Base-by-base conservation (phyloP, 2,329 filamentous ascomycete species). In the Pseudogymnoascus sp. region DNA sequence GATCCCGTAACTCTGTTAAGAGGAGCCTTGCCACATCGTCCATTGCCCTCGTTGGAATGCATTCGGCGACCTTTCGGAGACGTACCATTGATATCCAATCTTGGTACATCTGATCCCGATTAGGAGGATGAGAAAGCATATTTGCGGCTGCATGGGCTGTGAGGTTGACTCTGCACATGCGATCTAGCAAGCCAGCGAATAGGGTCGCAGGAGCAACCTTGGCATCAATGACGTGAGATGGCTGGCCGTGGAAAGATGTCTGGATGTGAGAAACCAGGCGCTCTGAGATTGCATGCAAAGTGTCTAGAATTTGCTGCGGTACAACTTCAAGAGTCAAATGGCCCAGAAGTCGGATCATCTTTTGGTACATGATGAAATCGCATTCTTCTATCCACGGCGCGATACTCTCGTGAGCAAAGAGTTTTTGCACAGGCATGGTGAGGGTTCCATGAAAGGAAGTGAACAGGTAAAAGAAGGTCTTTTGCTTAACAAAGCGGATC, bases 401-500 rank as follows among this genome's bases (percentile, higher is more conserved):
- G 63, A 97, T 79, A 63, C 87, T 87, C 2, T 89, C 86, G 71
- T 96, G 86, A 13, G 87, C 87, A 70, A 99, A 89, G 2, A 99
- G 79, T 75, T 96, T 97, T 75, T 97, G 92, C 2, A 97, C 93
- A 5, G 95, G 95, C 75, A 97, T 96, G 0, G 95, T 99, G 70
- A 99, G 83, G 1, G 93, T 97, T 63, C 95, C 95, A 71, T 96
- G 91, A 74, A 99, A 97, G 0, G 93, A 95, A 5, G 90, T 93
- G 74, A 96, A 96, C 15, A 97, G 84, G 68, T 96, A 91, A 74
- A 96, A 96, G 74, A 99, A 96, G 6, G 92, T 93, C 77, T 96
- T 96, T 75, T 97, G 91, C 72, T 95, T 96, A 81, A 93, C 97
- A 75, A 91, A 97, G 31, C 95, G 89, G 66, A 99, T 92, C 70